Evolutionary conservation across 306 rosid species (phyloP).

Genomic region (Hippophae tibetana): DNA sequence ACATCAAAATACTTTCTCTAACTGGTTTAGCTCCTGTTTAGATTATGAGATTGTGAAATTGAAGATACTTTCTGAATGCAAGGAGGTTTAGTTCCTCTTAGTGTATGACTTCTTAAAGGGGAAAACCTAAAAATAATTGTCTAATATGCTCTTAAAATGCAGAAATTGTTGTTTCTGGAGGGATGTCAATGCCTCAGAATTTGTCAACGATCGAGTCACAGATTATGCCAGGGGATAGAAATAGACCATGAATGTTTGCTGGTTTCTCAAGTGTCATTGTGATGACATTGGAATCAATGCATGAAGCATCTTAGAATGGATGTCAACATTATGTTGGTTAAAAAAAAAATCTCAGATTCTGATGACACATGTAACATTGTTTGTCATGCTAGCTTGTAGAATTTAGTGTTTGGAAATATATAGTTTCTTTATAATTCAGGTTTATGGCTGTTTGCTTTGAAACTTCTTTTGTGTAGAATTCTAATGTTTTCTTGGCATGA

Average conservation of each 20-base stretch:
- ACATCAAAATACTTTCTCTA: too few species aligned
- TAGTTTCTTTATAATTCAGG: too few species aligned
- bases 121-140: constrained; percentile 1
- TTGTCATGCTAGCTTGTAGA: constrained; percentile 40
- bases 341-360: constrained; percentile 15
- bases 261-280: constrained; percentile 28
- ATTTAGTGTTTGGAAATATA: constrained; percentile 36
- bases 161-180: constrained; percentile 91
- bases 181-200: constrained; percentile 93
- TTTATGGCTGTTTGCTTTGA: too few species aligned
- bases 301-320: constrained; percentile 5
- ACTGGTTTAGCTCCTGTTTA: too few species aligned
- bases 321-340: constrained; percentile 14
- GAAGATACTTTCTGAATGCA: too few species aligned
- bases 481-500: too few species aligned
- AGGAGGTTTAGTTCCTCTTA: too few species aligned
- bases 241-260: constrained; percentile 24
- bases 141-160: constrained; percentile 25
- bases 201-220: constrained; percentile 52
- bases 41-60: too few species aligned
- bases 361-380: constrained; percentile 36
- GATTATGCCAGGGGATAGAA: neutral
- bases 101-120: neutral
- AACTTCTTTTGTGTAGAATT: too few species aligned
- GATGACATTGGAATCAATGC: constrained; percentile 16